Evolutionary conservation across 202 grass and related monocot species (phyloP), one percentile per base, ranked within the genome.

Genomic region (Tripidium arundinaceum): DNA sequence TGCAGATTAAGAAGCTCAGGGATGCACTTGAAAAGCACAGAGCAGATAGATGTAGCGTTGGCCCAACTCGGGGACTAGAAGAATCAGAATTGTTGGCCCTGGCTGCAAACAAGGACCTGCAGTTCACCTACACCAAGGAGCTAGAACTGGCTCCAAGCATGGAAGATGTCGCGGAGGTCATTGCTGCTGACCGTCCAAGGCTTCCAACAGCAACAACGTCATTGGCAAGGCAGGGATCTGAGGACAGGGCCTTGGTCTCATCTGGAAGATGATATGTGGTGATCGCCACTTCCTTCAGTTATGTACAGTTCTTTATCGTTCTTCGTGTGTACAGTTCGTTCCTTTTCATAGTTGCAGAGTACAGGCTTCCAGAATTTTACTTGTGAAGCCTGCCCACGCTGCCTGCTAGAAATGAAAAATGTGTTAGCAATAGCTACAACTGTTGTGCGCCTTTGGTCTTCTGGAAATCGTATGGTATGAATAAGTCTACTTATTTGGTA

Each of bases 1-100:
- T 86, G 72, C 87, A 89, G 89, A 92, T 92, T 60, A 92, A 92
- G 79, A 89, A 94, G 79, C 87, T 94, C 60, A 90, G 45, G 66
- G 89, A 94, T 58, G 82, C 84, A 1, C 83, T 87, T 74, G 92
- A 82, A 3, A 94, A 94, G 82, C 89, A 94, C 46, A 85, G 40
- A 52, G 73, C 92, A 11, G 92, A 90, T 21, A 89, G 87, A 57
- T 94, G 92, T 40, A 88, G 87, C 83, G 39, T 94, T 65, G 84
- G 89, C 3, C 92, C 87, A 40, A 77, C 82, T 50, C 89, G 55
- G 71, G 92, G 89, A 19, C 82, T 92, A 1, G 92, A 94, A 40
- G 92, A 92, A 54, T 79, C 79, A 0, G 86, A 84, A 58, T 61
- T 94, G 7, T 27, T 91, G 39, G 87, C 92, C 11, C 81, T 94